A percentile compares a stretch with the other conserved stretches of the same genome.
These are phyloP conservation scores for Incumbomyces delicatus DNA, from an alignment of 2,329 filamentous ascomycete genomes.

Conservation along the genomic window DNA sequence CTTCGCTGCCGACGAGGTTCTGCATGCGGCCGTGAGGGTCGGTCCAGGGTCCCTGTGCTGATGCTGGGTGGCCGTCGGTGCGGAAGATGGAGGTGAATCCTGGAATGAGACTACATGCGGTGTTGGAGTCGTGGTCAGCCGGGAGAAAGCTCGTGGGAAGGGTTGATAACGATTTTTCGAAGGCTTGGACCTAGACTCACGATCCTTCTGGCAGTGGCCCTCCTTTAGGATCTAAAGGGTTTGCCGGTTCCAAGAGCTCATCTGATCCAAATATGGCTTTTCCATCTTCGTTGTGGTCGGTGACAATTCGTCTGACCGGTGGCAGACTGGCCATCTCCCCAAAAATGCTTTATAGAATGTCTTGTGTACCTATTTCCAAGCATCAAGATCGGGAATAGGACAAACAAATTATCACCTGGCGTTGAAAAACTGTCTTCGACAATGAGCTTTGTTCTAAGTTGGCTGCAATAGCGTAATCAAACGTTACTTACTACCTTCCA, in stretches of 20 bases:
- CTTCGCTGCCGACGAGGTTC: conserved; percentile 16
- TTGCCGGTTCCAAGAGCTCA: conserved; percentile 20
- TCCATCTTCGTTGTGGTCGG: conserved; percentile 21
- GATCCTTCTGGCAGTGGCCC: conserved; percentile 12
- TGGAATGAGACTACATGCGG: conserved; percentile 10
- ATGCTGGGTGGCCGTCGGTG: conserved; percentile 20
- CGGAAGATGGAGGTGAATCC: conserved; percentile 23
- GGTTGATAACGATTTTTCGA: too few relatives aligned
- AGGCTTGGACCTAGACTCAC: background rate
- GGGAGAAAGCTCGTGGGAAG: too few relatives aligned
- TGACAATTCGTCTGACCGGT: background rate
- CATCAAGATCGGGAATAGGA: background rate
- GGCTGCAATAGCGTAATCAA: background rate
- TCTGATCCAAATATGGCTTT: conserved; percentile 24
- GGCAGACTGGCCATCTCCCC: background rate
- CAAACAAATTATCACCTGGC: background rate
- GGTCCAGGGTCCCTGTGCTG: conserved; percentile 17
- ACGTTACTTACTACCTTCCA: too few relatives aligned
- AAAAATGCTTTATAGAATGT: background rate
- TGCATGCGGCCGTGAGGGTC: conserved; percentile 23
- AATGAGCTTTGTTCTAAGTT: too few relatives aligned
- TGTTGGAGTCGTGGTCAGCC: too few relatives aligned
- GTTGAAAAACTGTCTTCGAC: too few relatives aligned
- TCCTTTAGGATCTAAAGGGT: conserved; percentile 20
- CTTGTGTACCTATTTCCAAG: background rate